A percentile compares a stretch with the other conserved stretches of the same genome.
Conservation (phyloP, 2,329 filamentous ascomycete species). For the Pseudocercospora ulei region DNA sequence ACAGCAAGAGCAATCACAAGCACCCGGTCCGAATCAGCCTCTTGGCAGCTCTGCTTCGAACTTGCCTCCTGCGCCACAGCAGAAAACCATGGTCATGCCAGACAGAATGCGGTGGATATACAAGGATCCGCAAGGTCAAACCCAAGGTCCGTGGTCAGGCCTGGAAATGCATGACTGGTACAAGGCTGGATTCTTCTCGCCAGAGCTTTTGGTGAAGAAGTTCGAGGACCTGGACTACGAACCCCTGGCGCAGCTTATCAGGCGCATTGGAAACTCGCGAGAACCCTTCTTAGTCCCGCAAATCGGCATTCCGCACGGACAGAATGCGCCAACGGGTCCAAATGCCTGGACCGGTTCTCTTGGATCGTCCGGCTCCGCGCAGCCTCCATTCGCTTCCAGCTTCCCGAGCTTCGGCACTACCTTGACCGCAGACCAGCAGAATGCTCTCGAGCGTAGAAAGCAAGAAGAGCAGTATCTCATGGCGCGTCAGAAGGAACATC, state of each 20-base stretch:
- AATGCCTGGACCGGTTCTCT: slow-evolving; percentile 38
- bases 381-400: slow-evolving; percentile 80
- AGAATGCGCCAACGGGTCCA: slow-evolving; percentile 43
- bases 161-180: slow-evolving; percentile 99
- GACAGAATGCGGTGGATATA: slow-evolving; percentile 99
- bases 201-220: slow-evolving; percentile 89
- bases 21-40: slow-evolving; percentile 24
- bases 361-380: slow-evolving; percentile 32
- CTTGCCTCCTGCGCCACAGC: slow-evolving; percentile 58
- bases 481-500: slow-evolving; percentile 87
- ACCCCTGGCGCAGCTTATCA: slow-evolving; percentile 84
- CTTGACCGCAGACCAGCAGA: slow-evolving; percentile 92
- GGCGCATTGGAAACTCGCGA: slow-evolving; percentile 90
- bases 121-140: slow-evolving; percentile 81
- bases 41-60: slow-evolving; percentile 48
- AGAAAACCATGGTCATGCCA: slow-evolving; percentile 95
- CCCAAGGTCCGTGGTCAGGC: slow-evolving; percentile 90
- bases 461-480: slow-evolving; percentile 97
- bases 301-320: slow-evolving; percentile 85
- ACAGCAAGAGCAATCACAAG: slow-evolving; percentile 20
- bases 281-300: slow-evolving; percentile 97
- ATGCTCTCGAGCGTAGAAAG: slow-evolving; percentile 89
- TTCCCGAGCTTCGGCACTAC: slow-evolving; percentile 97
- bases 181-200: slow-evolving; percentile 94
- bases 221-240: slow-evolving; percentile 90